Conservation (phyloP, 768 basidiomycete species). For the Clitopilus hobsonii region DNA sequence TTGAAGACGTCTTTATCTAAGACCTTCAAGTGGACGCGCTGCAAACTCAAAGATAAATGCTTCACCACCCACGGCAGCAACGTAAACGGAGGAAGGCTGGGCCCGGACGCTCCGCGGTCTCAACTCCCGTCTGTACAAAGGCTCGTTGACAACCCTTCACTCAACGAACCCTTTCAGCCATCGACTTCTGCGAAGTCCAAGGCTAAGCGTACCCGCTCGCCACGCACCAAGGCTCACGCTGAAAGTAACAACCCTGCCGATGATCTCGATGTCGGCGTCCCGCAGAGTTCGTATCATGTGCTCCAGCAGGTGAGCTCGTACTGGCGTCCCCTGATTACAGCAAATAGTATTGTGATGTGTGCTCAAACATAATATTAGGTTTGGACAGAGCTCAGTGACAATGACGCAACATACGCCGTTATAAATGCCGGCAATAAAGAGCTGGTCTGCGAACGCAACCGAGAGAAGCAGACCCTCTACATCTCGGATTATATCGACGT, state of each 20-base stretch:
- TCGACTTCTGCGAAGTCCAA: background rate
- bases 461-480: constrained; percentile 6
- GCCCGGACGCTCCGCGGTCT: background rate
- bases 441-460: constrained; percentile 8
- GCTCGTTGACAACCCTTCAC: background rate
- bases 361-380: background rate
- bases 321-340: no score
- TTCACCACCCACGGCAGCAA: no score
- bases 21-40: background rate
- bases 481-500: constrained; percentile 4
- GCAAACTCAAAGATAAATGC: background rate
- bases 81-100: background rate
- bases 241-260: no score
- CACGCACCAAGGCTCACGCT: no score
- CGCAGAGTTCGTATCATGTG: no score
- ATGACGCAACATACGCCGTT: constrained; percentile 6
- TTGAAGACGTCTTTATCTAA: background rate
- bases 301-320: no score
- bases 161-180: no score
- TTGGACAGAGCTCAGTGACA: constrained; percentile 5
- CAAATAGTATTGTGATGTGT: no score
- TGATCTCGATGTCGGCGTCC: no score
- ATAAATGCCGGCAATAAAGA: constrained; percentile 5
- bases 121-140: background rate
- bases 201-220: no score